A percentile compares a stretch with the other conserved stretches of the same genome.
phyloP scores from a whole-genome alignment of 164 flowering plant genomes.

The Aristolochia contorta region DNA sequence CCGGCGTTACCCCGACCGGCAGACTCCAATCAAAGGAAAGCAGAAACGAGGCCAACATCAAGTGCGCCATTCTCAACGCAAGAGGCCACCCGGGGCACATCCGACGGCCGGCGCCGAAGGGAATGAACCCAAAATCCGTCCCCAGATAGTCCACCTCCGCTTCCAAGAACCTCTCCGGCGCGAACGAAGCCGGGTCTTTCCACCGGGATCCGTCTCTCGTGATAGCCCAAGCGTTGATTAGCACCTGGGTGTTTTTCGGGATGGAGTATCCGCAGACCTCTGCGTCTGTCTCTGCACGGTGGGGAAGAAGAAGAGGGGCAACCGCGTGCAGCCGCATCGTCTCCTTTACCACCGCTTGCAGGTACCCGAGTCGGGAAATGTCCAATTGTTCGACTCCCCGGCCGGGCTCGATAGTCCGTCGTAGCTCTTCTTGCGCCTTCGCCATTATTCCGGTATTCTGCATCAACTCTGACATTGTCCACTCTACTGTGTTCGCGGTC shows the following conservation, averaged over 20 bases:
- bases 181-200: constrained; percentile 5
- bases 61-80: constrained; percentile 9
- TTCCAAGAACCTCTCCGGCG: constrained; percentile 30
- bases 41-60: constrained; percentile 13
- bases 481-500: constrained; percentile 18
- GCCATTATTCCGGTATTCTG: constrained; percentile 8
- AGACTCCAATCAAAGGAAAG: constrained; percentile 15
- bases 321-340: constrained; percentile 6
- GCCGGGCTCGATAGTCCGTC: constrained; percentile 8
- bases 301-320: constrained; percentile 7
- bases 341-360: constrained; percentile 6
- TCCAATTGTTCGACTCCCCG: constrained; percentile 4
- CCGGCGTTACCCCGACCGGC: background rate
- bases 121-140: constrained; percentile 1
- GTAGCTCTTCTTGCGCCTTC: constrained; percentile 13
- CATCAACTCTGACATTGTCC: constrained; percentile 26
- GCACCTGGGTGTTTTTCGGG: constrained; percentile 4
- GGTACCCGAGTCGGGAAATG: constrained; percentile 1
- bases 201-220: constrained; percentile 2
- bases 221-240: constrained; percentile 5
- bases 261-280: constrained; percentile 1
- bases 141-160: background rate
- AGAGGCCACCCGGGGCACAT: constrained; percentile 14
- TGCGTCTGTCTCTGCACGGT: background rate
- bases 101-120: constrained; percentile 15